Percentiles rank a stretch among this genome's conserved stretches.
Conservation (phyloP, 2,329 filamentous ascomycete species). For the Eurotiales sp. region DNA sequence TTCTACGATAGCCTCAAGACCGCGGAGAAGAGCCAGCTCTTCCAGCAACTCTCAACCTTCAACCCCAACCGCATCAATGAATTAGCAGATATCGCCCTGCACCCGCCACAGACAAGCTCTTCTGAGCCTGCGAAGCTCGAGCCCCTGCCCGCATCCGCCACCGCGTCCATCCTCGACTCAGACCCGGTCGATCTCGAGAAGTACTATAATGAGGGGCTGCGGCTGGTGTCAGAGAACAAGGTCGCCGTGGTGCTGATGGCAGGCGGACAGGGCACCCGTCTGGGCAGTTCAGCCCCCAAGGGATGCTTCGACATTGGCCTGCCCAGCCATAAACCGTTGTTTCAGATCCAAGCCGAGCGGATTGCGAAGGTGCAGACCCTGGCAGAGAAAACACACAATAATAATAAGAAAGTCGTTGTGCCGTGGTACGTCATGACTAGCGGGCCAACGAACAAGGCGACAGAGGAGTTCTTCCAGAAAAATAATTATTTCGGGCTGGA, state of each 20-base stretch:
- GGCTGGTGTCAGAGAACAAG: constrained; percentile 64
- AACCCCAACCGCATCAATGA: constrained; percentile 84
- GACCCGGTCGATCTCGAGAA: constrained; percentile 69
- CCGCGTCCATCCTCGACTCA: constrained; percentile 88
- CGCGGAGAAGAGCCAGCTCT: constrained; percentile 72
- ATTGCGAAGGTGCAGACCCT: constrained; percentile 82
- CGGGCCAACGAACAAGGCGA: constrained; percentile 84
- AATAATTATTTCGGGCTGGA: constrained; percentile 87
- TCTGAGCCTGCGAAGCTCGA: constrained; percentile 61
- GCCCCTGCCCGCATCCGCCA: constrained; percentile 80
- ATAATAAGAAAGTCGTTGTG: constrained; percentile 61
- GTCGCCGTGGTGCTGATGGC: constrained; percentile 92
- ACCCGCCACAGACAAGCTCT: constrained; percentile 64
- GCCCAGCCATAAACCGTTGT: constrained; percentile 87
- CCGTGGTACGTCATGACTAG: constrained; percentile 99
- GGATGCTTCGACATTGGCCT: constrained; percentile 96
- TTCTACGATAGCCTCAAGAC: constrained; percentile 78
- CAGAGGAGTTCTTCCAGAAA: constrained; percentile 88
- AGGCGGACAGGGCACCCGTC: constrained; percentile 88
- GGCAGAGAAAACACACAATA: constrained; percentile 66
- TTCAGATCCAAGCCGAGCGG: constrained; percentile 95
- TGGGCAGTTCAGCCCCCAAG: constrained; percentile 94
- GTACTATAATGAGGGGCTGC: constrained; percentile 74
- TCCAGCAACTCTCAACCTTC: constrained; percentile 75
- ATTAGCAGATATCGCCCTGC: constrained; percentile 75